Evolutionary conservation across 495 filamentous ascomycete species (phyloP).

Genomic region (Penicillium soppii): DNA sequence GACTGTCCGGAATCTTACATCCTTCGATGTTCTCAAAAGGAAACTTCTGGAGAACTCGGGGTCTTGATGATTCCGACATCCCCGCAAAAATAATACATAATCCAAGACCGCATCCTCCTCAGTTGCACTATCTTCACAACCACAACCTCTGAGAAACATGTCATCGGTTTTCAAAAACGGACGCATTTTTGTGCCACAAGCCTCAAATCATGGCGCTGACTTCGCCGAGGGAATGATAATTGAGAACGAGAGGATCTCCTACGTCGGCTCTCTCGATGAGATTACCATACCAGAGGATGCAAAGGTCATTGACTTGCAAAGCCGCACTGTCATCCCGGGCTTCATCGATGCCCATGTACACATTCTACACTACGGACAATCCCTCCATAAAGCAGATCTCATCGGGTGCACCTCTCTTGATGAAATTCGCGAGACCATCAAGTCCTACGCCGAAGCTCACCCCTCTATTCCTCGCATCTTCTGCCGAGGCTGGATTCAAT

Average conservation of each 20-base stretch:
- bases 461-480: constrained; percentile 52
- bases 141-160: constrained; percentile 21
- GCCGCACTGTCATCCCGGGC: constrained; percentile 54
- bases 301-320: constrained; percentile 41
- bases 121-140: not conserved
- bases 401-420: constrained; percentile 51
- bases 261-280: constrained; percentile 44
- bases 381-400: constrained; percentile 56
- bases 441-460: constrained; percentile 46
- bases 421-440: constrained; percentile 53
- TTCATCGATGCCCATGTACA: constrained; percentile 69
- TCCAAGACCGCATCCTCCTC: not conserved
- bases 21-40: constrained; percentile 4
- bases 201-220: constrained; percentile 18
- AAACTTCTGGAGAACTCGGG: constrained; percentile 15
- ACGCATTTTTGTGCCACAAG: constrained; percentile 39
- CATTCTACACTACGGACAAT: constrained; percentile 58
- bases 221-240: constrained; percentile 46
- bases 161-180: constrained; percentile 45
- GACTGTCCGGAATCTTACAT: not conserved
- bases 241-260: constrained; percentile 29
- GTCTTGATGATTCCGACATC: constrained; percentile 1
- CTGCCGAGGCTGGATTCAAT: constrained; percentile 62
- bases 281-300: constrained; percentile 30
- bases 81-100: constrained; percentile 15